phyloP scores from a whole-genome alignment of 2,329 filamentous ascomycete genomes.

The Zymoseptoria crescenta region DNA sequence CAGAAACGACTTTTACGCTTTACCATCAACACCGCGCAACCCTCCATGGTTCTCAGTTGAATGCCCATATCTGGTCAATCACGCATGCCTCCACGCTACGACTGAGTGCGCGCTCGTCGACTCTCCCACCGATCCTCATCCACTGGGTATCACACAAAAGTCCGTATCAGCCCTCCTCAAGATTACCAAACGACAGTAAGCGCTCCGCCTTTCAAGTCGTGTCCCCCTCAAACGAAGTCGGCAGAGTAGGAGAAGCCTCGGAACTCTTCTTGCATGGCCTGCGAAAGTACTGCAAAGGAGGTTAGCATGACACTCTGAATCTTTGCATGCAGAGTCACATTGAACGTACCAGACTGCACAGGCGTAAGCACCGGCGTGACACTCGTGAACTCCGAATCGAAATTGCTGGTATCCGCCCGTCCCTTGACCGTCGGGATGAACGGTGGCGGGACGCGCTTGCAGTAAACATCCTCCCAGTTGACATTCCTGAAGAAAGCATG shows the following conservation, averaged over 20 bases:
- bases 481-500: slow-evolving; percentile 97
- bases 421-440: slow-evolving; percentile 86
- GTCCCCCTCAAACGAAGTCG: slow-evolving; percentile 62
- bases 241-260: slow-evolving; percentile 95
- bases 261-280: slow-evolving; percentile 99
- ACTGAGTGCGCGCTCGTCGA: neutral
- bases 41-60: too few relatives aligned
- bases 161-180: neutral
- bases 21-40: neutral
- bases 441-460: slow-evolving; percentile 83
- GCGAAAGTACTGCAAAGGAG: slow-evolving; percentile 65
- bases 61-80: neutral
- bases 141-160: neutral
- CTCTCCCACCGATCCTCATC: neutral
- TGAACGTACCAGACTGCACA: slow-evolving; percentile 81
- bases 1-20: neutral
- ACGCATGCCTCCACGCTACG: neutral
- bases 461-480: slow-evolving; percentile 97
- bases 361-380: slow-evolving; percentile 95
- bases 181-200: neutral
- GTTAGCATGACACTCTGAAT: slow-evolving; percentile 17
- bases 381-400: slow-evolving; percentile 96
- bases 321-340: neutral
- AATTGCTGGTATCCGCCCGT: slow-evolving; percentile 98
- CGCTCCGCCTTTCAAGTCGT: neutral